phyloP scores from a whole-genome alignment of 75 land plant genomes.

The Ceratopteris richardii region DNA sequence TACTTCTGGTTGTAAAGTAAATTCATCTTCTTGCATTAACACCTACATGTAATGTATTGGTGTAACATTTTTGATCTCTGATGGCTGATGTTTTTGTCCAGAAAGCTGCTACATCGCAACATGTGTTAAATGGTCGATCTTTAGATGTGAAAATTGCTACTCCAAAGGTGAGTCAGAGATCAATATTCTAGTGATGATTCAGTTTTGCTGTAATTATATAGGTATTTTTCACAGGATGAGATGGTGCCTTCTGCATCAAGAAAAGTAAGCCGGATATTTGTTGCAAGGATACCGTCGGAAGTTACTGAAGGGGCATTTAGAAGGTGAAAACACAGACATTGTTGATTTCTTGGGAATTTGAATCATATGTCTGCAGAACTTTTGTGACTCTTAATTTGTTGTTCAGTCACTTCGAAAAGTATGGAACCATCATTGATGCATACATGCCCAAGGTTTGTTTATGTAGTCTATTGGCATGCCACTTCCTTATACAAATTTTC shows the following conservation, averaged over 20 bases:
- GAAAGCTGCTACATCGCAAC: slow-evolving; percentile 54
- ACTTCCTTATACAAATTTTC: background rate
- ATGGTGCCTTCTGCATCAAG: slow-evolving; percentile 42
- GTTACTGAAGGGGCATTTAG: slow-evolving; percentile 52
- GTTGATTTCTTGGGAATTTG: no score
- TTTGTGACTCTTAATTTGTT: no score
- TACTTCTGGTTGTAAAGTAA: no score
- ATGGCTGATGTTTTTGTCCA: slow-evolving; percentile 13
- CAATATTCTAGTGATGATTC: no score
- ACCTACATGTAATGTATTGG: no score
- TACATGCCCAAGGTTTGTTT: slow-evolving; percentile 93
- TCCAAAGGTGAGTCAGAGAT: slow-evolving; percentile 55
- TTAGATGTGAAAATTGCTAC: slow-evolving; percentile 90
- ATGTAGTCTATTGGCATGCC: background rate
- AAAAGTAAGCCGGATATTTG: slow-evolving; percentile 78
- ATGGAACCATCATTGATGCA: slow-evolving; percentile 81
- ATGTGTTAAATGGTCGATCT: slow-evolving; percentile 46
- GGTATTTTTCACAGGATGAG: slow-evolving; percentile 67
- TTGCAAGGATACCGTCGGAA: slow-evolving; percentile 66
- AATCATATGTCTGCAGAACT: no score
- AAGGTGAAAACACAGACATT: no score
- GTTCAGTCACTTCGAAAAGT: slow-evolving; percentile 87
- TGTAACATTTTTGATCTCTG: no score
- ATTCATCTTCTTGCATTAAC: no score
- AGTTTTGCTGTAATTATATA: no score